These are phyloP conservation scores for Gentiana straminea DNA, from an alignment of 257 asterid species.

Conservation along the genomic window DNA sequence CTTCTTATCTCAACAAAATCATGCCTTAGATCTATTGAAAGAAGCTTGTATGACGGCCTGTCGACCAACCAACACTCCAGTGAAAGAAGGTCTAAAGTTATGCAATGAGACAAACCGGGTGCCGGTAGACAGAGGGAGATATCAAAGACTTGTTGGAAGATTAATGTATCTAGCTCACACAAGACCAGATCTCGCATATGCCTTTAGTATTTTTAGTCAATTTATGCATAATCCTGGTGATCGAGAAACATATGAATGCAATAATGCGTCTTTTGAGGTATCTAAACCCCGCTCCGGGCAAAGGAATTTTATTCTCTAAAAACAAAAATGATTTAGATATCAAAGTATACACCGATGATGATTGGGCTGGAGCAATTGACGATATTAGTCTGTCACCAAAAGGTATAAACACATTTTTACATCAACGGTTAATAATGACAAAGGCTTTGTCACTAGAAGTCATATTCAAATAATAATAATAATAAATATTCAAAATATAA, in stretches of 20 bases:
- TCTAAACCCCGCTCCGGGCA: constrained; percentile 2
- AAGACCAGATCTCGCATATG: background rate
- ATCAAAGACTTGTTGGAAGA: constrained; percentile 6
- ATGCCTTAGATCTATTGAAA: background rate
- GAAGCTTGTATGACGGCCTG: background rate
- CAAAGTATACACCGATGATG: background rate
- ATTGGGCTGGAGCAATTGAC: constrained; percentile 2
- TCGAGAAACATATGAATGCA: constrained; percentile 1
- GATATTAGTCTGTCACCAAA: no score
- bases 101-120: background rate
- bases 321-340: background rate
- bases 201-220: no score
- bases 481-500: no score
- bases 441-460: no score
- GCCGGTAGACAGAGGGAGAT: background rate
- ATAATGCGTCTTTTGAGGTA: constrained; percentile 5
- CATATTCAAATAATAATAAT: no score
- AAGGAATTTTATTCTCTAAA: constrained; percentile 1
- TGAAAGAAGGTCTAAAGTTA: constrained; percentile 1
- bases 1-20: background rate
- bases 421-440: no score
- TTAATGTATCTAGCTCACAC: background rate
- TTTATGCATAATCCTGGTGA: no score
- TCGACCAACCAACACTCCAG: constrained; percentile 1
- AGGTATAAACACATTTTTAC: no score